phyloP scores from a whole-genome alignment of 768 basidiomycete genomes.

The Plicaturopsis crispa region DNA sequence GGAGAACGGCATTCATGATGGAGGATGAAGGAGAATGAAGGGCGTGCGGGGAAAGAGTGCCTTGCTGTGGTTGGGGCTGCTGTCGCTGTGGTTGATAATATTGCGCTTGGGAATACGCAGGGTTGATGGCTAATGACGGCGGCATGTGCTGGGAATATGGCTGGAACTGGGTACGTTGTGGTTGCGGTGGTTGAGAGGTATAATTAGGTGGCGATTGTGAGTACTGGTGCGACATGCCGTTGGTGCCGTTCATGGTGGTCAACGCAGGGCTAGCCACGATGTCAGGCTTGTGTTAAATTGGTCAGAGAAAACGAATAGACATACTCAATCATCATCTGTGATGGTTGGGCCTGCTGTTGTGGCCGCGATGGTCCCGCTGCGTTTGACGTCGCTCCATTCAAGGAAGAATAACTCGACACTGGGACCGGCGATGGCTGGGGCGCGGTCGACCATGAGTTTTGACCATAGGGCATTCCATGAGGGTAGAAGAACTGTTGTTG shows the following conservation, averaged over 20 bases:
- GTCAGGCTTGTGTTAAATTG: constrained; percentile 9
- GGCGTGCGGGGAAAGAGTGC: constrained; percentile 64
- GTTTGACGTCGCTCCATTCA: constrained; percentile 66
- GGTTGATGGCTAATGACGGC: constrained; percentile 34
- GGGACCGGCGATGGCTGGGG: constrained; percentile 36
- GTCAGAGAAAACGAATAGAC: constrained; percentile 24
- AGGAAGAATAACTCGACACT: constrained; percentile 66
- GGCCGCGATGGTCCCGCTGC: constrained; percentile 17
- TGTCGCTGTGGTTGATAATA: constrained; percentile 15
- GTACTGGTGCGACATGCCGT: constrained; percentile 35
- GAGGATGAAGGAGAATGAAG: constrained; percentile 48
- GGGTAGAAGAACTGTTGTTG: constrained; percentile 38
- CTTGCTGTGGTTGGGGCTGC: constrained; percentile 30
- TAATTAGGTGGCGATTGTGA: constrained; percentile 32
- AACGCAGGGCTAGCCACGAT: constrained; percentile 45
- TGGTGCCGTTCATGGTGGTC: constrained; percentile 48
- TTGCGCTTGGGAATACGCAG: constrained; percentile 22
- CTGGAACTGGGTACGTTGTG: constrained; percentile 28
- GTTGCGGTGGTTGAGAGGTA: constrained; percentile 26
- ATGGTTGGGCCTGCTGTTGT: constrained; percentile 16
- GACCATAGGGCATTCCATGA: constrained; percentile 48
- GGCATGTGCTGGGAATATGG: constrained; percentile 19
- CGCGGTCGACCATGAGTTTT: constrained; percentile 35
- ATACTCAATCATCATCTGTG: constrained; percentile 64
- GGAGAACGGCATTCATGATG: constrained; percentile 18